Conservation (phyloP, 371 early-diverging fungal species). For the Mucor irregularis region DNA sequence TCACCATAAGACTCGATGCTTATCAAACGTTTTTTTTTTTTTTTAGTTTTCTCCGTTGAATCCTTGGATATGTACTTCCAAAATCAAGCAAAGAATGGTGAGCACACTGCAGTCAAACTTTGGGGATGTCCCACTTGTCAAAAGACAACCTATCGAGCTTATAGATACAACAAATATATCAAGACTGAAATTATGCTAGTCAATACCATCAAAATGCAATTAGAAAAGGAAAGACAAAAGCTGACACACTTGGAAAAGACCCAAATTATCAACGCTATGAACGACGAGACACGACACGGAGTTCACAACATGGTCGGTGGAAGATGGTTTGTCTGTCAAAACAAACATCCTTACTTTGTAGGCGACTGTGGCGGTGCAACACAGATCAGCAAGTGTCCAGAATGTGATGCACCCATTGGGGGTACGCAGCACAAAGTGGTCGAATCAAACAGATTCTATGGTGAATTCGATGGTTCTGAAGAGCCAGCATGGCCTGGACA, state of each 20-base stretch:
- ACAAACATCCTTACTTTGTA: conserved; percentile 52
- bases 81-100: conserved; percentile 39
- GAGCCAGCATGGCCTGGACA: conserved; percentile 55
- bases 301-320: conserved; percentile 47
- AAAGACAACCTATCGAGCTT: conserved; percentile 39
- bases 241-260: conserved; percentile 30
- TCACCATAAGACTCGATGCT: too few relatives aligned
- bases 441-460: conserved; percentile 50
- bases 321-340: conserved; percentile 54
- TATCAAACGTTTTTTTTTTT: background rate
- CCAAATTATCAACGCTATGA: conserved; percentile 50
- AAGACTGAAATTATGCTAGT: conserved; percentile 44
- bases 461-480: conserved; percentile 51
- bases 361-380: conserved; percentile 58
- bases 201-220: conserved; percentile 40
- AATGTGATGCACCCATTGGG: conserved; percentile 46
- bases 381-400: conserved; percentile 44
- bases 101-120: conserved; percentile 47
- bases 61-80: conserved; percentile 42
- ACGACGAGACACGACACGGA: conserved; percentile 33
- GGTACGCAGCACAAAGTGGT: conserved; percentile 45
- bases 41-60: conserved; percentile 42
- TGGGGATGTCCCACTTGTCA: conserved; percentile 54
- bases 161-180: conserved; percentile 43
- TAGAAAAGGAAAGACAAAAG: conserved; percentile 28